Conservation (phyloP, 179 eudicot genomes). For the Dionaea muscipula region DNA sequence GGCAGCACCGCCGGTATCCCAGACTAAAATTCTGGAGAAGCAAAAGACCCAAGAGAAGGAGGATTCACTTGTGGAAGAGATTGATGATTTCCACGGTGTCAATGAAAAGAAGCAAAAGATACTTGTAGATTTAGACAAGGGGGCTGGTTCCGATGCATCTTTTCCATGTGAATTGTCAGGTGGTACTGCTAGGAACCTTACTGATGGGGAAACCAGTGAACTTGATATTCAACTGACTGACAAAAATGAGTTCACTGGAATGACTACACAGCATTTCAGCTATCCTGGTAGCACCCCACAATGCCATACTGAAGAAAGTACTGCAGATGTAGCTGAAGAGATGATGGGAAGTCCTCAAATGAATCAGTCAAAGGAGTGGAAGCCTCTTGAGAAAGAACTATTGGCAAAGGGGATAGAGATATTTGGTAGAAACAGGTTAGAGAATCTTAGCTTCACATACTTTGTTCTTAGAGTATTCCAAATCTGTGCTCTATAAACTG, state of each 20-base stretch:
- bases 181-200: slow-evolving; percentile 10
- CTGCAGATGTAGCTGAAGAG: slow-evolving; percentile 19
- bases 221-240: slow-evolving; percentile 11
- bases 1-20: slow-evolving; percentile 1
- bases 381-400: slow-evolving; percentile 73
- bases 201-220: slow-evolving; percentile 7
- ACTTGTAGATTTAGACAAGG: slow-evolving; percentile 7
- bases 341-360: slow-evolving; percentile 12
- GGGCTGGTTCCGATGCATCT: slow-evolving; percentile 11
- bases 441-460: slow-evolving; percentile 1
- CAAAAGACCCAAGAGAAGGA: slow-evolving; percentile 20
- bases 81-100: slow-evolving; percentile 22
- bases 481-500: background rate
- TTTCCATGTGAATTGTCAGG: slow-evolving; percentile 13
- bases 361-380: slow-evolving; percentile 47
- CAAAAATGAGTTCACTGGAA: slow-evolving; percentile 5
- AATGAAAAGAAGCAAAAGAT: slow-evolving; percentile 37
- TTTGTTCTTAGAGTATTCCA: background rate
- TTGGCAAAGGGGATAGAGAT: slow-evolving; percentile 75
- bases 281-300: slow-evolving; percentile 2
- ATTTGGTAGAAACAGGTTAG: slow-evolving; percentile 85
- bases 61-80: slow-evolving; percentile 14
- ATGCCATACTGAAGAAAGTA: slow-evolving; percentile 11
- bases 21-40: slow-evolving; percentile 18
- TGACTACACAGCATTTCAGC: slow-evolving; percentile 9